Evolutionary conservation across 805 yeast species (phyloP), one percentile per base, ranked within the genome.

Genomic region (Cyberlindnera veronae): DNA sequence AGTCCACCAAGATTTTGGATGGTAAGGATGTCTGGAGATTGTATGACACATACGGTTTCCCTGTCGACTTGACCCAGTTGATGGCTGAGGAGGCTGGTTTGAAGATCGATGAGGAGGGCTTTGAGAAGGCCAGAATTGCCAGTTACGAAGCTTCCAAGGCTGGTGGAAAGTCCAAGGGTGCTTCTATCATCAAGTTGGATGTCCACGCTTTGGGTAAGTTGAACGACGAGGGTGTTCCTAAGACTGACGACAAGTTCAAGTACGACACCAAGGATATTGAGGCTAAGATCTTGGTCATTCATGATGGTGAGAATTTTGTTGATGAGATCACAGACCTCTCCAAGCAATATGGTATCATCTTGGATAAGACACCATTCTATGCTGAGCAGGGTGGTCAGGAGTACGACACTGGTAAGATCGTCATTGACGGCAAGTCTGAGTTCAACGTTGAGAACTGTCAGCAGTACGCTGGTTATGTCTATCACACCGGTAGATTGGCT

Each of bases 381-480:
- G 98, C 99, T 36, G 99, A 93, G 70, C 95, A 87, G 67, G 99
- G 99, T 79, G 99, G 99, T 60, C 99, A 93, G 73, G 97, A 89
- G 66, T 84, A 75, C 59, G 99, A 93, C 63, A 84, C 95, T 31
- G 99, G 99, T 67, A 84, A 78, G 64, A 74, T 93, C 50, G 90
- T 88, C 37, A 79, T 88, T 56, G 97, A 90, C 60, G 96, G 95
- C 33, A 67, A 67, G 52, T 72, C 90, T 41, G 96, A 91, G 63
- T 91, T 93, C 66, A 80, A 78, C 44, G 98, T 93, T 44, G 83
- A 81, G 49, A 89, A 93, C 59, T 97, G 89, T 36, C 99, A 93
- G 69, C 71, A 72, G 31, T 93, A 89, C 60, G 96, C 84, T 45
- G 99, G 99, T 44, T 93, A 85, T 57, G 96, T 93, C 19, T 78